phyloP scores from a whole-genome alignment of 2,329 filamentous ascomycete genomes.

The Epichloe gansuensis region DNA sequence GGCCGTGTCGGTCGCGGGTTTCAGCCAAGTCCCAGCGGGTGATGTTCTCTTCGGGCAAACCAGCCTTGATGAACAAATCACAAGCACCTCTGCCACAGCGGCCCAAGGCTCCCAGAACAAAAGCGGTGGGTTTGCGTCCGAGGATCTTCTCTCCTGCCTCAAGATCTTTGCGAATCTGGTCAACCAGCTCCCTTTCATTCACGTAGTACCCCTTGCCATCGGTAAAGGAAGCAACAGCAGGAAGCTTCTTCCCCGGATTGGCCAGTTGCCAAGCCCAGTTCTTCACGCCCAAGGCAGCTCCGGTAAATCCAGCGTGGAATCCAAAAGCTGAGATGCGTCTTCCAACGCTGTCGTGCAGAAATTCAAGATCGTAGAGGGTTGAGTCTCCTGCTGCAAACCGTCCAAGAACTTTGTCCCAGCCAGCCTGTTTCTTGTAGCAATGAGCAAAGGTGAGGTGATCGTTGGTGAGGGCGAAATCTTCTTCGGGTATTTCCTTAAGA shows the following conservation, averaged over 20 bases:
- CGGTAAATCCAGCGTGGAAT: conserved; percentile 65
- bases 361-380: conserved; percentile 69
- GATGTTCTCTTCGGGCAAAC: conserved; percentile 37
- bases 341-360: conserved; percentile 60
- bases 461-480: conserved; percentile 38
- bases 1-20: conserved; percentile 53
- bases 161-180: conserved; percentile 37
- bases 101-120: conserved; percentile 76
- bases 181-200: conserved; percentile 2
- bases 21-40: conserved; percentile 58
- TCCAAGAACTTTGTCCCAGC: conserved; percentile 68
- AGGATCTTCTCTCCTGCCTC: conserved; percentile 61
- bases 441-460: conserved; percentile 21
- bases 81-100: conserved; percentile 78
- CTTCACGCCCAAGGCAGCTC: conserved; percentile 61
- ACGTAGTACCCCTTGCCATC: conserved; percentile 1
- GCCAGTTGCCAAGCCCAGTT: conserved; percentile 49
- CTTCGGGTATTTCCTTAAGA: conserved; percentile 67
- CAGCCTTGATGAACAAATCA: conserved; percentile 63
- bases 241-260: conserved; percentile 8
- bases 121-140: conserved; percentile 50
- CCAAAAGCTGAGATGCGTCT: conserved; percentile 61
- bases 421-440: conserved; percentile 64
- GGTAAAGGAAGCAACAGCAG: conserved; percentile 1
- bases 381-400: conserved; percentile 56